Conservation (phyloP, 1,139 yeast species). For the Kodamaea anthophila region DNA sequence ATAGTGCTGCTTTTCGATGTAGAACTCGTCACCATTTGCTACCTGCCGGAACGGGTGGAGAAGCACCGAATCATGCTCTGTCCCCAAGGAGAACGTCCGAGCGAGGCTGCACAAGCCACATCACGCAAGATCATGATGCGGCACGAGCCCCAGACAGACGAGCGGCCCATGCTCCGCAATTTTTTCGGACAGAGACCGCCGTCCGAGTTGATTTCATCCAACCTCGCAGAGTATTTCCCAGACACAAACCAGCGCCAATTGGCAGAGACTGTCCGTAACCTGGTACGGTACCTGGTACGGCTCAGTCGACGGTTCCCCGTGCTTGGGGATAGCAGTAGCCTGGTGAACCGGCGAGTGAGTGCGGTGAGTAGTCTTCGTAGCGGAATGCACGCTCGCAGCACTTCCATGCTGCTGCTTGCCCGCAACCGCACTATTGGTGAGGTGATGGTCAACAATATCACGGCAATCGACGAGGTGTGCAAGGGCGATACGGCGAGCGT, state of each 20-base stretch:
- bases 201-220: constrained; percentile 83
- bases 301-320: constrained; percentile 38
- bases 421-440: constrained; percentile 56
- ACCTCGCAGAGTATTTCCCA: constrained; percentile 88
- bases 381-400: constrained; percentile 2
- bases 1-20: constrained; percentile 62
- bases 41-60: constrained; percentile 64
- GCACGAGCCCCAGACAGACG: constrained; percentile 21
- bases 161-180: constrained; percentile 35
- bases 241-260: constrained; percentile 67
- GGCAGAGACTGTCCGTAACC: constrained; percentile 76
- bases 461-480: constrained; percentile 56
- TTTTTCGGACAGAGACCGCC: constrained; percentile 92
- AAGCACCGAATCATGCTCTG: constrained; percentile 71
- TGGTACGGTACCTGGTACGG: constrained; percentile 70
- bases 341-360: constrained; percentile 20
- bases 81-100: constrained; percentile 56
- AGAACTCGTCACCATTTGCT: constrained; percentile 78
- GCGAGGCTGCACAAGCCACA: constrained; percentile 59
- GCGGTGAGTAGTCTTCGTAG: constrained; percentile 14
- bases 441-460: constrained; percentile 52
- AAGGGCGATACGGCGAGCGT: constrained; percentile 3
- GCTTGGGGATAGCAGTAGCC: constrained; percentile 17
- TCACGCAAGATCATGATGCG: constrained; percentile 42
- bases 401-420: constrained; percentile 5